phyloP scores from a whole-genome alignment of 2,329 filamentous ascomycete genomes.

The Parastagonospora nodorum region DNA sequence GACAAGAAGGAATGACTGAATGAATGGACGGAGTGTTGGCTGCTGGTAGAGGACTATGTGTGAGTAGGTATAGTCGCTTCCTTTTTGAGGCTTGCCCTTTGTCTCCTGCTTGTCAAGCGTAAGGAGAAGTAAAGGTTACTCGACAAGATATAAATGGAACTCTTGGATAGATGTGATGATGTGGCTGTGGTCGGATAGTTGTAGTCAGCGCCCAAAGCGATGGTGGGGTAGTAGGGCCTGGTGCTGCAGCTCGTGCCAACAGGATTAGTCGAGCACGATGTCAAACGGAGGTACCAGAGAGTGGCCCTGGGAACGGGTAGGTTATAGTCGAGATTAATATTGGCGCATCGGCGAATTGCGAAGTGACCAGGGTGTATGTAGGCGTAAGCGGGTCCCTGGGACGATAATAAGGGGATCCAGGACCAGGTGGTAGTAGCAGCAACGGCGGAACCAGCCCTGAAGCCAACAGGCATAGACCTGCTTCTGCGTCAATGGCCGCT shows the following conservation, averaged over 20 bases:
- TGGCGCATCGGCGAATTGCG: slow-evolving; percentile 31
- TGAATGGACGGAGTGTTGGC: too few relatives aligned
- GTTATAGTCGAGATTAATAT: slow-evolving; percentile 27
- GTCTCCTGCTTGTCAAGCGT: not conserved
- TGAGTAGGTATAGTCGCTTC: too few relatives aligned
- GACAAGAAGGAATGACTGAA: too few relatives aligned
- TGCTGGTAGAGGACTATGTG: too few relatives aligned
- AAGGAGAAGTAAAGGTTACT: not conserved
- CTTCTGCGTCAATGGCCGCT: slow-evolving; percentile 25
- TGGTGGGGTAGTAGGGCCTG: slow-evolving; percentile 19
- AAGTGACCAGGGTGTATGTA: slow-evolving; percentile 26
- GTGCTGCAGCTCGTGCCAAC: slow-evolving; percentile 14
- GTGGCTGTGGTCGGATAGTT: not conserved
- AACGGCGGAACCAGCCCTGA: slow-evolving; percentile 31
- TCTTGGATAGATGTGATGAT: not conserved
- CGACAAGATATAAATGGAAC: not conserved
- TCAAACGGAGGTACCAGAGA: slow-evolving; percentile 20
- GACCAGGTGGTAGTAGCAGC: slow-evolving; percentile 15
- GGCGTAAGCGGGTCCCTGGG: slow-evolving; percentile 29
- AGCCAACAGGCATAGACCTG: slow-evolving; percentile 32
- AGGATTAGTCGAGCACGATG: slow-evolving; percentile 16
- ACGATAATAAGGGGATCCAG: slow-evolving; percentile 30
- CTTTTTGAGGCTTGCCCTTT: too few relatives aligned
- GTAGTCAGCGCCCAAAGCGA: slow-evolving; percentile 1
- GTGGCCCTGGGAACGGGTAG: slow-evolving; percentile 23